A percentile compares a stretch with the other conserved stretches of the same genome.
phyloP scores from a whole-genome alignment of 2,329 filamentous ascomycete species.

The Samsoniella hepiali region DNA sequence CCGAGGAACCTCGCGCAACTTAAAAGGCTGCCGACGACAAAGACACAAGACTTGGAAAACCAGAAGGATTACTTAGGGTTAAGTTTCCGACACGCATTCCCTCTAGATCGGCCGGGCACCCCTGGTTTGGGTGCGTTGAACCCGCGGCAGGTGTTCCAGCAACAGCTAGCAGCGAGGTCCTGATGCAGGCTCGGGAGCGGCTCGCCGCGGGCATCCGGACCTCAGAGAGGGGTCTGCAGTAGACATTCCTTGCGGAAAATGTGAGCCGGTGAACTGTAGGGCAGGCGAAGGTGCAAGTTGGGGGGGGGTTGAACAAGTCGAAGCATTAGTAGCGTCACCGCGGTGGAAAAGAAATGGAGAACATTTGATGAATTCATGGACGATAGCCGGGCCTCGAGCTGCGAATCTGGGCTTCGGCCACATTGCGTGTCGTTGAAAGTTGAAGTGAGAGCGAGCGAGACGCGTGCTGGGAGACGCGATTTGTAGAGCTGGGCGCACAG shows the following conservation, averaged over 20 bases:
- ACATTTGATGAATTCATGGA: neutral
- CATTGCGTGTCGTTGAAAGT: slow-evolving; percentile 8
- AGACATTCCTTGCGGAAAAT: slow-evolving; percentile 68
- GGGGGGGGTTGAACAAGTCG: slow-evolving; percentile 22
- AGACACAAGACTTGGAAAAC: slow-evolving; percentile 64
- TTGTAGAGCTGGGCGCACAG: slow-evolving; percentile 9
- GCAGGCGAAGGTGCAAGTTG: slow-evolving; percentile 66
- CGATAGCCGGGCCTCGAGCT: neutral
- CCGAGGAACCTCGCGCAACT: slow-evolving; percentile 29
- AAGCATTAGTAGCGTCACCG: slow-evolving; percentile 12
- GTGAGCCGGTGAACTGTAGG: slow-evolving; percentile 73
- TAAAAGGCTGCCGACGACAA: slow-evolving; percentile 63
- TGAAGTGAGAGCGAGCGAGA: neutral
- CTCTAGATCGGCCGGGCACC: slow-evolving; percentile 43
- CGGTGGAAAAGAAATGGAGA: slow-evolving; percentile 18
- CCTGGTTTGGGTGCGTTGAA: slow-evolving; percentile 34
- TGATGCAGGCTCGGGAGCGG: slow-evolving; percentile 61
- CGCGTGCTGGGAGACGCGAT: slow-evolving; percentile 15
- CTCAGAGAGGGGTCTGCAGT: slow-evolving; percentile 41
- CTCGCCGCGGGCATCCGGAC: slow-evolving; percentile 42
- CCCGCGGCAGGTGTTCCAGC: slow-evolving; percentile 38
- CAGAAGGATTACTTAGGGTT: slow-evolving; percentile 80
- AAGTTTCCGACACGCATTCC: slow-evolving; percentile 79
- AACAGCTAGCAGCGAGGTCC: slow-evolving; percentile 49
- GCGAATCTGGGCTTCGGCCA: neutral